phyloP scores from a whole-genome alignment of 2,329 filamentous ascomycete species.

The Fusarium equiseti region DNA sequence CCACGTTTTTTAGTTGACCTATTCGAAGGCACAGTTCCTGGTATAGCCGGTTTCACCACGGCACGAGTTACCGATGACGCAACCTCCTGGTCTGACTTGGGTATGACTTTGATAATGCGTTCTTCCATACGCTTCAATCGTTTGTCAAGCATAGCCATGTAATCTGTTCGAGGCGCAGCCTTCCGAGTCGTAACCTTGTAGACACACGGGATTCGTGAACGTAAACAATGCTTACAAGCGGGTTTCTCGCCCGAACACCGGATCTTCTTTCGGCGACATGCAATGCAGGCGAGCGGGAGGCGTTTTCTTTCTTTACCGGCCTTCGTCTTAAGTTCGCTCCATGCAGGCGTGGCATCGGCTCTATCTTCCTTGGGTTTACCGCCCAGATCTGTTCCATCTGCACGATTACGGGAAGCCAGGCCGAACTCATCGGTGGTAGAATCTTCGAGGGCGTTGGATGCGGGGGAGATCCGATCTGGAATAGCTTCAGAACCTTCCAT shows the following conservation, averaged over 20 bases:
- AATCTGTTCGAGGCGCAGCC: slow-evolving; percentile 93
- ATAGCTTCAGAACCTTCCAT: slow-evolving; percentile 60
- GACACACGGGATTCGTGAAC: slow-evolving; percentile 93
- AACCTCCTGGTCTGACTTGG: slow-evolving; percentile 82
- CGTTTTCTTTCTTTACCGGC: slow-evolving; percentile 96
- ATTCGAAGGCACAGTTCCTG: slow-evolving; percentile 62
- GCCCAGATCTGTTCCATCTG: slow-evolving; percentile 67
- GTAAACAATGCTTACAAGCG: slow-evolving; percentile 94
- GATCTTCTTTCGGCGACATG: slow-evolving; percentile 96
- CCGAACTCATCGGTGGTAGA: slow-evolving; percentile 70
- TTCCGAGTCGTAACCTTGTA: slow-evolving; percentile 98
- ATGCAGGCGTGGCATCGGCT: slow-evolving; percentile 70
- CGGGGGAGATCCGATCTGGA: slow-evolving; percentile 58
- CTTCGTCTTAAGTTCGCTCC: slow-evolving; percentile 89
- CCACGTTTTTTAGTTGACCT: slow-evolving; percentile 80
- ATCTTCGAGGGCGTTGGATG: slow-evolving; percentile 64
- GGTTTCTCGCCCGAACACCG: slow-evolving; percentile 98
- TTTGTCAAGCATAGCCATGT: slow-evolving; percentile 99
- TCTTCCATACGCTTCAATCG: slow-evolving; percentile 97
- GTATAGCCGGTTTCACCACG: slow-evolving; percentile 82
- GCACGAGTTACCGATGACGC: slow-evolving; percentile 78
- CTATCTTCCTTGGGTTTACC: slow-evolving; percentile 69
- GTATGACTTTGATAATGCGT: slow-evolving; percentile 93
- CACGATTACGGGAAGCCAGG: slow-evolving; percentile 58
- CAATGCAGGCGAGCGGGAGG: slow-evolving; percentile 92